A percentile compares a stretch with the other conserved stretches of the same genome.
phyloP scores from a whole-genome alignment of 2,329 filamentous ascomycete genomes.

The Curvularia hawaiiensis region DNA sequence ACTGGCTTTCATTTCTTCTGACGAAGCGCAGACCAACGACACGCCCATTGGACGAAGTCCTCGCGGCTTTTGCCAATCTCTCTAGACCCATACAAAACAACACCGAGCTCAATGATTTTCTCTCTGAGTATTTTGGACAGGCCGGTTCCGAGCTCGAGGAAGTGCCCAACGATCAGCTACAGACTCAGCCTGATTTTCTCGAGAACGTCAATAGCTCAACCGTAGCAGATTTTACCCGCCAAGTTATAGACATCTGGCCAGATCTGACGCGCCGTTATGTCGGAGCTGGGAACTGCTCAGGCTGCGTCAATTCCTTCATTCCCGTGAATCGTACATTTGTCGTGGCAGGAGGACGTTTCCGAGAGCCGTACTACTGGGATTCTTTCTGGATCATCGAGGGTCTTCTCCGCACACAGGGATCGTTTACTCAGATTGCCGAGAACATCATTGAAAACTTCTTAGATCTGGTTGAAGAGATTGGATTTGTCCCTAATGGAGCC shows the following conservation, averaged over 20 bases:
- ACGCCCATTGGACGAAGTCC: slow-evolving; percentile 63
- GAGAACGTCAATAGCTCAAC: slow-evolving; percentile 61
- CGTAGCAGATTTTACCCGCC: slow-evolving; percentile 63
- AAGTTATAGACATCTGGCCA: slow-evolving; percentile 73
- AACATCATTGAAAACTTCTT: slow-evolving; percentile 75
- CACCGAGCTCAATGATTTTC: slow-evolving; percentile 64
- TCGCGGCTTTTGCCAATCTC: slow-evolving; percentile 65
- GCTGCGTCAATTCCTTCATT: slow-evolving; percentile 69
- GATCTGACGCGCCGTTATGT: slow-evolving; percentile 68
- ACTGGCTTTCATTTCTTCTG: neutral
- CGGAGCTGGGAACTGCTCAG: slow-evolving; percentile 54
- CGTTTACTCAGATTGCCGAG: slow-evolving; percentile 65
- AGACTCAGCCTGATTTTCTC: slow-evolving; percentile 64
- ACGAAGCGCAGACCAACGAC: slow-evolving; percentile 61
- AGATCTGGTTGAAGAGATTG: slow-evolving; percentile 67
- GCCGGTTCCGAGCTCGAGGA: slow-evolving; percentile 67
- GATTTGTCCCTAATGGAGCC: slow-evolving; percentile 72
- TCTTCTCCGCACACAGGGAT: slow-evolving; percentile 66
- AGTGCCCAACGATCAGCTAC: slow-evolving; percentile 58
- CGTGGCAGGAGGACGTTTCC: slow-evolving; percentile 72
- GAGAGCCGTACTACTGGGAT: slow-evolving; percentile 75
- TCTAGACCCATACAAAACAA: slow-evolving; percentile 67
- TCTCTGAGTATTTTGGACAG: slow-evolving; percentile 66
- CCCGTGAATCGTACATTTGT: slow-evolving; percentile 71
- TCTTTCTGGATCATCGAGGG: slow-evolving; percentile 72